These are phyloP conservation scores for Stagonosporopsis cucurbitacearum DNA, from an alignment of 2,329 filamentous ascomycete genomes.

Conservation along the genomic window DNA sequence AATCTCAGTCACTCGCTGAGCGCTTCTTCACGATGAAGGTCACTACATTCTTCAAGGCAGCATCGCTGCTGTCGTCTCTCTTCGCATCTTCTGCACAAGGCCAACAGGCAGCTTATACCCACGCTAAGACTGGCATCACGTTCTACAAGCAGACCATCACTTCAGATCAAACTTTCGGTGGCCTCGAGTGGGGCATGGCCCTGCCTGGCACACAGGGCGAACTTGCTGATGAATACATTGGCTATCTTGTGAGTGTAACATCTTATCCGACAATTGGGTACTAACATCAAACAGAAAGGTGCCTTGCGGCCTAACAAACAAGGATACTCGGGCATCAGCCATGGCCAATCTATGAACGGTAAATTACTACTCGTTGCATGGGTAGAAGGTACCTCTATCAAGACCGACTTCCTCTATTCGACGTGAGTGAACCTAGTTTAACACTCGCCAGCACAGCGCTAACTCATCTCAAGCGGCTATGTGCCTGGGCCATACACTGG, in stretches of 20 bases:
- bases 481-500: conserved; percentile 66
- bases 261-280: background rate
- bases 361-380: conserved; percentile 45
- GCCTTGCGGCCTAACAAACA: conserved; percentile 34
- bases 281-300: conserved; percentile 36
- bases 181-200: conserved; percentile 46
- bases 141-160: conserved; percentile 37
- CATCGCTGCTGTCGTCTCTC: conserved; percentile 48
- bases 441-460: conserved; percentile 12
- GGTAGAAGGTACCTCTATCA: conserved; percentile 34
- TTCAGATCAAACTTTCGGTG: conserved; percentile 38
- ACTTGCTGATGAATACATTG: conserved; percentile 47
- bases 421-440: conserved; percentile 25
- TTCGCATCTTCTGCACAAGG: conserved; percentile 36
- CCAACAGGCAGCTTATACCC: conserved; percentile 39
- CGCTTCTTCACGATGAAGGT: conserved; percentile 43
- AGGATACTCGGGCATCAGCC: conserved; percentile 49
- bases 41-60: conserved; percentile 43
- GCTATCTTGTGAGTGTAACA: conserved; percentile 40
- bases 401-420: conserved; percentile 43
- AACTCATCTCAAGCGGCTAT: conserved; percentile 57
- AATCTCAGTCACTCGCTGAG: conserved; percentile 23
- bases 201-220: conserved; percentile 33
- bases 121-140: conserved; percentile 40
- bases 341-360: conserved; percentile 46